A percentile compares a stretch with the other conserved stretches of the same genome.
Conservation (phyloP, 1,284 basidiomycete species). For the Papiliotrema fonsecae region DNA sequence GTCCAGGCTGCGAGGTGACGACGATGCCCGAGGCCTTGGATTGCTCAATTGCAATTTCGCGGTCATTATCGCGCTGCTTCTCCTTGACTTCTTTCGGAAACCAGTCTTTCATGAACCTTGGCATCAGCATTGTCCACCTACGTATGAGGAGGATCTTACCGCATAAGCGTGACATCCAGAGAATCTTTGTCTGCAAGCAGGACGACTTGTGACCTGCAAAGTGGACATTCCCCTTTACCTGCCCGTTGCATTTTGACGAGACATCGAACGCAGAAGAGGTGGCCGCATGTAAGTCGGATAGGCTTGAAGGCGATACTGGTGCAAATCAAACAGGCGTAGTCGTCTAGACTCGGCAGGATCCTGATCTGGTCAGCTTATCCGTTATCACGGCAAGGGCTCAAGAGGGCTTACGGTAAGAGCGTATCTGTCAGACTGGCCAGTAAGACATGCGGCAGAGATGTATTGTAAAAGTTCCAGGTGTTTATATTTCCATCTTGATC, state of each 20-base stretch:
- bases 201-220: constrained; percentile 76
- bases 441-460: constrained; percentile 68
- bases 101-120: constrained; percentile 79
- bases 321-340: constrained; percentile 63
- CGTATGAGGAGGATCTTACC: constrained; percentile 22
- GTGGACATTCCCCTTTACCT: constrained; percentile 72
- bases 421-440: constrained; percentile 81
- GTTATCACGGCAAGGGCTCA: not conserved
- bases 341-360: constrained; percentile 58
- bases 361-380: constrained; percentile 13
- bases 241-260: constrained; percentile 91
- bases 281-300: constrained; percentile 74
- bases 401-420: constrained; percentile 58
- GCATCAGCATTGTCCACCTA: not conserved
- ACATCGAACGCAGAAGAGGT: constrained; percentile 89
- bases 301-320: constrained; percentile 82
- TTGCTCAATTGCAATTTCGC: constrained; percentile 69
- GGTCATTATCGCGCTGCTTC: constrained; percentile 73
- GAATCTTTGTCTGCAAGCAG: constrained; percentile 67
- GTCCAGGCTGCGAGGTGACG: not conserved
- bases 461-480: constrained; percentile 51
- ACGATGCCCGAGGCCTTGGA: constrained; percentile 59
- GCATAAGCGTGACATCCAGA: constrained; percentile 40
- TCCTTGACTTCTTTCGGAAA: constrained; percentile 78
- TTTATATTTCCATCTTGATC: constrained; percentile 36